phyloP scores from a whole-genome alignment of 768 basidiomycete species.

The Cystofilobasidium macerans region DNA sequence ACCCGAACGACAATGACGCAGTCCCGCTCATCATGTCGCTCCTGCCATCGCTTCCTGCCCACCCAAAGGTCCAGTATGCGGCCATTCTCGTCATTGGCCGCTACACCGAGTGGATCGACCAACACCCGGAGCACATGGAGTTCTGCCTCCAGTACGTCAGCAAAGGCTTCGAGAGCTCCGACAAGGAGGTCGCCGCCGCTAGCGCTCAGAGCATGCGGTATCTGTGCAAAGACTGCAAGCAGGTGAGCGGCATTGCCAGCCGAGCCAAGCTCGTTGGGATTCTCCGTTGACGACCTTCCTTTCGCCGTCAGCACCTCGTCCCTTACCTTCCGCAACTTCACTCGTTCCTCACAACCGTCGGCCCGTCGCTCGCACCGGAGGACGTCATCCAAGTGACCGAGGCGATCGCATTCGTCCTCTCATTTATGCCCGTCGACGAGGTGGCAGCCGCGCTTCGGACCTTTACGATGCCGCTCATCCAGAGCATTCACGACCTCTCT shows the following conservation, averaged over 20 bases:
- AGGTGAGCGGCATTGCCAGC: no score
- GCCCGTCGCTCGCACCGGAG: conserved; percentile 66
- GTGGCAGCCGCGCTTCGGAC: conserved; percentile 75
- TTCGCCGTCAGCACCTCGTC: conserved; percentile 62
- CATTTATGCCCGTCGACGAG: conserved; percentile 71
- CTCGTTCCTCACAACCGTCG: conserved; percentile 69
- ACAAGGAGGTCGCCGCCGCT: conserved; percentile 71
- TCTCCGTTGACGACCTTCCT: background rate
- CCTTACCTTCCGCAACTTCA: conserved; percentile 86
- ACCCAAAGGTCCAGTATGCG: conserved; percentile 88
- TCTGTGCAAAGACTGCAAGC: conserved; percentile 90
- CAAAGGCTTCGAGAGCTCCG: conserved; percentile 67
- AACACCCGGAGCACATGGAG: conserved; percentile 73
- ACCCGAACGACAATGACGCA: conserved; percentile 64
- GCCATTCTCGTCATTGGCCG: conserved; percentile 87
- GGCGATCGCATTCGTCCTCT: conserved; percentile 89
- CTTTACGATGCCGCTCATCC: conserved; percentile 75
- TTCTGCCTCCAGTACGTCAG: conserved; percentile 84
- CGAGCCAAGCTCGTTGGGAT: no score
- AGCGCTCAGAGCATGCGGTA: conserved; percentile 93
- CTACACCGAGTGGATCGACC: conserved; percentile 92
- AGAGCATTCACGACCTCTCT: conserved; percentile 54
- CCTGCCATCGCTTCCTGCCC: conserved; percentile 74
- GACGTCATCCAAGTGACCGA: conserved; percentile 88
- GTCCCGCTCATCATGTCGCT: conserved; percentile 96